phyloP scores from a whole-genome alignment of 495 filamentous ascomycete species.

The Daldinia decipiens region DNA sequence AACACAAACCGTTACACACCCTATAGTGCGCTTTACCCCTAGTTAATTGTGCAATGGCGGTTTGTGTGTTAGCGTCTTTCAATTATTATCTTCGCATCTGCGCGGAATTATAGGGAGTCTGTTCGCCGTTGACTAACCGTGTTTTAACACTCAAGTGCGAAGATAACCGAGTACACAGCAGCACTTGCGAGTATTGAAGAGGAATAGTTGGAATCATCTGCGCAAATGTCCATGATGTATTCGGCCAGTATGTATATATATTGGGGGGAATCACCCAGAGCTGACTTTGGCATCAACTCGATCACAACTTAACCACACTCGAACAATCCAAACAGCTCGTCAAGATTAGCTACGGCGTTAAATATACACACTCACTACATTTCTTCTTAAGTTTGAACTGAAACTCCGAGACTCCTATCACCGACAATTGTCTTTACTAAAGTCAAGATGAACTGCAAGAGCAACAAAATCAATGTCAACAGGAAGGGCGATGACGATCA shows the following conservation, averaged over 20 bases:
- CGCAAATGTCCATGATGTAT: background rate
- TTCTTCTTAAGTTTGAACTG: background rate
- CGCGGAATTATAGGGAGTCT: slow-evolving; percentile 3
- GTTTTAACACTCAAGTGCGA: slow-evolving; percentile 27
- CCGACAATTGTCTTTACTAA: background rate
- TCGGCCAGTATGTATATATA: background rate
- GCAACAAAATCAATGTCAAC: background rate
- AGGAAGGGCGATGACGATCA: too few relatives aligned
- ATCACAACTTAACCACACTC: too few relatives aligned
- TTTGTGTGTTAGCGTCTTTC: background rate
- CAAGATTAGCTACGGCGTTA: too few relatives aligned
- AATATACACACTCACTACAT: too few relatives aligned
- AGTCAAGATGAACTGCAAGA: background rate
- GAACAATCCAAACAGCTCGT: background rate
- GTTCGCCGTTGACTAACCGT: background rate
- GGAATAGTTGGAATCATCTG: slow-evolving; percentile 1
- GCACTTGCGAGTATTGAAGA: slow-evolving; percentile 7
- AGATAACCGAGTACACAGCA: slow-evolving; percentile 9
- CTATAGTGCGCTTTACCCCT: background rate
- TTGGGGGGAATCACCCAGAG: too few relatives aligned
- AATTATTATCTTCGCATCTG: slow-evolving; percentile 30
- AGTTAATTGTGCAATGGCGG: background rate
- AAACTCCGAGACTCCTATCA: background rate
- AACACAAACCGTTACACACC: background rate
- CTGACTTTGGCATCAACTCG: too few relatives aligned